Percentiles rank a stretch among this genome's conserved stretches.
Conservation (phyloP, 192 early-diverging fungal species). For the Nowakowskiella sp. region DNA sequence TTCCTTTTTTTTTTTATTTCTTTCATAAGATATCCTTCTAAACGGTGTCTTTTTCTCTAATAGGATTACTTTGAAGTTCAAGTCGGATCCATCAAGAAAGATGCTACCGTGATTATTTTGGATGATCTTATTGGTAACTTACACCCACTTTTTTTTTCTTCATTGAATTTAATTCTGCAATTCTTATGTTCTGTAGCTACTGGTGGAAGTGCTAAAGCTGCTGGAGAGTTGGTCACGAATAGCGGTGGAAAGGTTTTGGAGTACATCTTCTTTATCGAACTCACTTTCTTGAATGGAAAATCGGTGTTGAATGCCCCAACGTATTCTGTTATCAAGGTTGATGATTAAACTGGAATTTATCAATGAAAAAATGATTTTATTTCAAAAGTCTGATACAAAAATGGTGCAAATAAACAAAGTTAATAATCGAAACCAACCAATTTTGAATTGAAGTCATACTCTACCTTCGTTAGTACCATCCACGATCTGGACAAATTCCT, state of each 20-base stretch:
- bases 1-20: background rate
- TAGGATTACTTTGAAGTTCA: conserved; percentile 94
- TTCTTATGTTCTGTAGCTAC: conserved; percentile 24
- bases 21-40: background rate
- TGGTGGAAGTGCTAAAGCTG: conserved; percentile 76
- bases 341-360: conserved; percentile 45
- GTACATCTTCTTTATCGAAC: conserved; percentile 89
- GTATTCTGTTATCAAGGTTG: conserved; percentile 76
- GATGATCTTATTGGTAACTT: conserved; percentile 90
- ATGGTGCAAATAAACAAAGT: too few relatives aligned
- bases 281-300: conserved; percentile 75
- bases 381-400: too few relatives aligned
- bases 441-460: too few relatives aligned
- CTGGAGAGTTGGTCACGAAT: conserved; percentile 71
- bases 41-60: background rate
- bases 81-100: conserved; percentile 62
- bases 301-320: conserved; percentile 72
- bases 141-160: conserved; percentile 17
- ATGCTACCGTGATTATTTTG: conserved; percentile 82
- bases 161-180: conserved; percentile 7
- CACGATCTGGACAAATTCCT: too few relatives aligned
- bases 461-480: too few relatives aligned
- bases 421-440: too few relatives aligned
- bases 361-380: too few relatives aligned
- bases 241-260: conserved; percentile 65